Evolutionary conservation across 352 stramenopile species (phyloP).

Genomic region (Globisporangium perplexum): DNA sequence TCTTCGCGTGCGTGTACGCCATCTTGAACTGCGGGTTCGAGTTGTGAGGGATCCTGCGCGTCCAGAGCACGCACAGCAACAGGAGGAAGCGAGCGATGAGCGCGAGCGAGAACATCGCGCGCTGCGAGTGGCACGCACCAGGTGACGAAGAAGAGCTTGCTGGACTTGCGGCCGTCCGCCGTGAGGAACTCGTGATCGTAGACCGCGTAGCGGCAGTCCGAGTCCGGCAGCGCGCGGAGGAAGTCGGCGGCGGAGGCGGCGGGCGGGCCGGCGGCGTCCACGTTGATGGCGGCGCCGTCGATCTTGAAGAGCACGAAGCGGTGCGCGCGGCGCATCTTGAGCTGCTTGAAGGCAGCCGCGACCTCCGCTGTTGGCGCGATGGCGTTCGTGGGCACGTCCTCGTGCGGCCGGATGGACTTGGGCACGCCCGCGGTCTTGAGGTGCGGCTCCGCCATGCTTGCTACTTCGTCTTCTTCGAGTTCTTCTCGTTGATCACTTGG

Average conservation of each 20-base stretch:
- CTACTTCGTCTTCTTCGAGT: too few relatives aligned
- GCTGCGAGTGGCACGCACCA: conserved; percentile 50
- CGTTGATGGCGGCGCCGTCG: conserved; percentile 58
- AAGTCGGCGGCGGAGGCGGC: conserved; percentile 52
- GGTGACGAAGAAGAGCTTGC: conserved; percentile 86
- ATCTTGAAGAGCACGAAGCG: conserved; percentile 84
- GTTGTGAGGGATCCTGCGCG: conserved; percentile 64
- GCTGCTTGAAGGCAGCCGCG: conserved; percentile 69
- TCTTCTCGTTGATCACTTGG: too few relatives aligned
- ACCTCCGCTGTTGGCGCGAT: conserved; percentile 64
- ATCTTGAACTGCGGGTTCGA: conserved; percentile 84
- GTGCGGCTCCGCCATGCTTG: conserved; percentile 68
- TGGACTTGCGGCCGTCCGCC: conserved; percentile 75
- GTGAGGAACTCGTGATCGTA: conserved; percentile 84
- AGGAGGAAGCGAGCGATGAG: neutral
- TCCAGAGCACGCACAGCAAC: neutral
- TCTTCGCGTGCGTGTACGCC: conserved; percentile 87
- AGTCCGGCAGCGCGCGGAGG: conserved; percentile 53
- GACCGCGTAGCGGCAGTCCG: conserved; percentile 82
- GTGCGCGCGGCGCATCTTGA: conserved; percentile 87
- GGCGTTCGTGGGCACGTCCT: conserved; percentile 62
- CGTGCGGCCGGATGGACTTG: conserved; percentile 67
- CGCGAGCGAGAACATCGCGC: too few relatives aligned
- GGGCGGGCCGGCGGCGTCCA: conserved; percentile 50
- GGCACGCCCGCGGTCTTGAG: conserved; percentile 83